Percentiles rank a stretch among this genome's conserved stretches.
phyloP scores from a whole-genome alignment of 129 eudicot species.

The Erigeron canadensis region DNA sequence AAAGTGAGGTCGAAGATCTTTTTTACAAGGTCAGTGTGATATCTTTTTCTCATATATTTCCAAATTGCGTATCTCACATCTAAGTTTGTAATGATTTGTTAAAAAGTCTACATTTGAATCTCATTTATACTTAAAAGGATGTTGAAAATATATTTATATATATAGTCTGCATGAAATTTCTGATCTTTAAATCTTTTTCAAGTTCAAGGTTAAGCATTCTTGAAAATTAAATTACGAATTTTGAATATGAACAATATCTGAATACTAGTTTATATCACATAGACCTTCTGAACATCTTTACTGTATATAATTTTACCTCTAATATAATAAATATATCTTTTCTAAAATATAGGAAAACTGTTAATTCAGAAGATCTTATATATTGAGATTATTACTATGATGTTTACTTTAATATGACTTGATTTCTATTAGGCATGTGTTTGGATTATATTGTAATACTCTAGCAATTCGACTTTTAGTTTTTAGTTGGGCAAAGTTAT shows the following conservation, averaged over 20 bases:
- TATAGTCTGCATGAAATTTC: no score
- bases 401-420: neutral
- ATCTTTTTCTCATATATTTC: neutral
- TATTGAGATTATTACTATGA: no score
- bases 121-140: neutral
- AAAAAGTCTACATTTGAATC: neutral
- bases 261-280: no score
- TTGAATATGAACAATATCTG: no score
- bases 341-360: no score
- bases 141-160: neutral
- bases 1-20: slow-evolving; percentile 84
- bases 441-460: neutral
- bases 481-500: neutral
- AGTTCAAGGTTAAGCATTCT: no score
- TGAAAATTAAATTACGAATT: no score
- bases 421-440: neutral
- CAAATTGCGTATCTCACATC: neutral
- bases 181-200: no score
- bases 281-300: no score
- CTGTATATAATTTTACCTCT: no score
- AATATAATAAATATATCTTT: no score
- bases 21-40: slow-evolving; percentile 74
- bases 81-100: neutral
- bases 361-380: no score
- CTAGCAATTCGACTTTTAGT: neutral